Conservation (phyloP, 495 filamentous ascomycete genomes). For the Daldinia decipiens region DNA sequence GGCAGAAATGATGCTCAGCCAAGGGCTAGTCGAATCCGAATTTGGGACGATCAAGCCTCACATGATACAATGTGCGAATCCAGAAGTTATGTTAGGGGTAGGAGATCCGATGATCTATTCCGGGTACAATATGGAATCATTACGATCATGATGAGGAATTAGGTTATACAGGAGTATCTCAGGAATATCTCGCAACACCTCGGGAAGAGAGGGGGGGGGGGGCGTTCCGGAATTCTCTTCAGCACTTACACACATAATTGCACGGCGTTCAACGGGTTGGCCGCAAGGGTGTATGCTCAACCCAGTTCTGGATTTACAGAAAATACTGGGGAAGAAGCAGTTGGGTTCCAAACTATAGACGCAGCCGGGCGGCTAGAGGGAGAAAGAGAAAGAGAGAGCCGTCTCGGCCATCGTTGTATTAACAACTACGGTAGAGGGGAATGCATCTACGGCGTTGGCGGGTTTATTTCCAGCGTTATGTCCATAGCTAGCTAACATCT, state of each 20-base stretch:
- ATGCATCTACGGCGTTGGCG: constrained; percentile 44
- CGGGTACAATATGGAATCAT: constrained; percentile 51
- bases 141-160: constrained; percentile 36
- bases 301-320: constrained; percentile 21
- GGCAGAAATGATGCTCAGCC: constrained; percentile 54
- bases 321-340: constrained; percentile 20
- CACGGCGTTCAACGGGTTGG: constrained; percentile 42
- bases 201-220: neutral
- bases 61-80: constrained; percentile 55
- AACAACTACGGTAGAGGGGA: constrained; percentile 41
- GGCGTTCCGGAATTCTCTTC: constrained; percentile 17
- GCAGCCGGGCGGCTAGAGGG: constrained; percentile 15
- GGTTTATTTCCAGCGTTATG: constrained; percentile 46
- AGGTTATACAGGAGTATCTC: neutral
- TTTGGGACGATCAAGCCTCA: constrained; percentile 61
- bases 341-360: constrained; percentile 40
- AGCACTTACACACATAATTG: constrained; percentile 34
- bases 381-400: neutral
- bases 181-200: neutral
- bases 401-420: constrained; percentile 31
- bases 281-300: constrained; percentile 20
- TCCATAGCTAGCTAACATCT: constrained; percentile 36
- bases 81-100: constrained; percentile 61
- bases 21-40: constrained; percentile 56
- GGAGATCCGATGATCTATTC: constrained; percentile 61